Conservation (phyloP, 164 flowering plant genomes). For the Platanus orientalis region DNA sequence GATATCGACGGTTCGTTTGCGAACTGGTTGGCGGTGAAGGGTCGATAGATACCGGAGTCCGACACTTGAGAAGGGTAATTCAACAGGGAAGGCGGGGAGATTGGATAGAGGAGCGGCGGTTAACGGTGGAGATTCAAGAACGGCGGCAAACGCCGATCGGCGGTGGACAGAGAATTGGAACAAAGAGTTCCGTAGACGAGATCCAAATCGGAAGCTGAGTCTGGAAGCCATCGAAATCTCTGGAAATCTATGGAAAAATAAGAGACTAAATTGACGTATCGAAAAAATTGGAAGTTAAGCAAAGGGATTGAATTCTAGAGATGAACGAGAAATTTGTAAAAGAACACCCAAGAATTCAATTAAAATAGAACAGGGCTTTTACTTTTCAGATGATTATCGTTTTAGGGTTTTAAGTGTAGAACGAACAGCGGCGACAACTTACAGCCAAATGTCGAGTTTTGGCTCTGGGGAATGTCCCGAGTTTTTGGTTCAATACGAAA, state of each 20-base stretch:
- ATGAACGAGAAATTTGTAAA: too few species aligned
- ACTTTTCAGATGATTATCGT: too few species aligned
- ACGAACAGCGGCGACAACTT: too few species aligned
- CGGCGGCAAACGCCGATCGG: background rate
- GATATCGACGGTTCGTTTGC: slow-evolving; percentile 49
- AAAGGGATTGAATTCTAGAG: too few species aligned
- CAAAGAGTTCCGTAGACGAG: slow-evolving; percentile 5
- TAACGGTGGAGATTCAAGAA: slow-evolving; percentile 7
- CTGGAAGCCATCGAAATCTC: slow-evolving; percentile 9
- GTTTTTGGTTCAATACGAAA: too few species aligned
- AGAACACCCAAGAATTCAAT: too few species aligned
- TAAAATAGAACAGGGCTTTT: too few species aligned
- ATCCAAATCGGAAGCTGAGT: slow-evolving; percentile 7
- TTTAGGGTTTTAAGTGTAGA: too few species aligned
- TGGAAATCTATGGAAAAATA: background rate
- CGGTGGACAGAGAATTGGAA: slow-evolving; percentile 5
- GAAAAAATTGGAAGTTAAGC: too few species aligned
- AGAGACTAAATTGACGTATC: too few species aligned
- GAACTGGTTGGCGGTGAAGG: slow-evolving; percentile 36
- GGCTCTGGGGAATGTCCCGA: too few species aligned
- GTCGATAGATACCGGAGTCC: slow-evolving; percentile 48
- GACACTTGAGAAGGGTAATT: slow-evolving; percentile 9
- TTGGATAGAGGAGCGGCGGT: background rate
- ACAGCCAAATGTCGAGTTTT: too few species aligned
- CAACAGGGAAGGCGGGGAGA: slow-evolving; percentile 2